These are phyloP conservation scores for Colletotrichum navitas DNA, from an alignment of 2,329 filamentous ascomycete species.

Conservation along the genomic window DNA sequence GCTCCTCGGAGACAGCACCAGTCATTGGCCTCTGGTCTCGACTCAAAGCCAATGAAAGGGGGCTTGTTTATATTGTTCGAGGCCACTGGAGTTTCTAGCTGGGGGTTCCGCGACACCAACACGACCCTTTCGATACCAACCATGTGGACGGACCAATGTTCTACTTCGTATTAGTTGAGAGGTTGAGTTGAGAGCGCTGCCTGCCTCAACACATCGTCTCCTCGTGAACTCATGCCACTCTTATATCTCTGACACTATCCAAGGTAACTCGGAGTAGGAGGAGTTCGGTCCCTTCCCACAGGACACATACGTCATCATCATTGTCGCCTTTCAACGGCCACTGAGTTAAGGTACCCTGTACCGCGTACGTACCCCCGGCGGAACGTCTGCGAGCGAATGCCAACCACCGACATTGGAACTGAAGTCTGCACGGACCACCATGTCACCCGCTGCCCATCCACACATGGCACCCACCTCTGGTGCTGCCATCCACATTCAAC, in stretches of 20 bases:
- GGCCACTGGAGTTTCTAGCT: neutral
- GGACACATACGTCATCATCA: conserved; percentile 4
- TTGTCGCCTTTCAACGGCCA: conserved; percentile 1
- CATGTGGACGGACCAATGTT: neutral
- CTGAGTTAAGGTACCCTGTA: neutral
- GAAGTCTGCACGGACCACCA: conserved; percentile 15
- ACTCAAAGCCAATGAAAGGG: neutral
- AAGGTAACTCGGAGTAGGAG: conserved; percentile 1
- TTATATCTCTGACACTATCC: neutral
- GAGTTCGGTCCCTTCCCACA: conserved; percentile 10
- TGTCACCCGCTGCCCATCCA: neutral
- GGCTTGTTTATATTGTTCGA: neutral
- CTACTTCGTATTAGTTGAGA: neutral
- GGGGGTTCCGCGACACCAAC: neutral
- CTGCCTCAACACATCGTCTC: neutral
- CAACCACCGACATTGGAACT: conserved; percentile 1
- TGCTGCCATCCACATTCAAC: conserved; percentile 3
- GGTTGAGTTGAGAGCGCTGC: neutral
- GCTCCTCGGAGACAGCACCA: neutral
- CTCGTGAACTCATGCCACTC: neutral
- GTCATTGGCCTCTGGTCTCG: neutral
- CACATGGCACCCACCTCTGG: neutral
- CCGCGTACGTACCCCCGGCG: conserved; percentile 2
- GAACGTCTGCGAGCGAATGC: conserved; percentile 4
- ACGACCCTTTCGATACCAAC: neutral